These are phyloP conservation scores for Prunus mume DNA, from an alignment of 306 rosid genomes.

Conservation along the genomic window DNA sequence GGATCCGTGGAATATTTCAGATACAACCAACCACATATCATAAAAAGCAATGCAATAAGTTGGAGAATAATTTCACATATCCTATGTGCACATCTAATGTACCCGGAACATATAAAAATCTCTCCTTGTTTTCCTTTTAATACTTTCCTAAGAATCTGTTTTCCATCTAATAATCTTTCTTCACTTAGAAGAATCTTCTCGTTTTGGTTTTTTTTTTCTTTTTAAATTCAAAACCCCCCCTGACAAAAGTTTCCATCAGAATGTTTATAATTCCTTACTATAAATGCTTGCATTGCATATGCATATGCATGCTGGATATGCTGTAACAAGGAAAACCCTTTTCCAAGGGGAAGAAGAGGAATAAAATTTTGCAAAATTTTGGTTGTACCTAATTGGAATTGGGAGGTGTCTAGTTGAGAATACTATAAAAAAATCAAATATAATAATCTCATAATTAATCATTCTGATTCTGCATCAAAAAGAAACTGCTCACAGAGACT, in stretches of 20 bases:
- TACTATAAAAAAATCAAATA: not conserved
- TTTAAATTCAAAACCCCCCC: not conserved
- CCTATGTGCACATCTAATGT: no score
- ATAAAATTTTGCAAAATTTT: slow-evolving; percentile 1
- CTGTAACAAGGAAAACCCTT: slow-evolving; percentile 6
- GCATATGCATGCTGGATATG: slow-evolving; percentile 15
- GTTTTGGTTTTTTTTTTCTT: no score
- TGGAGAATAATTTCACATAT: no score
- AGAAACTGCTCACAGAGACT: not conserved
- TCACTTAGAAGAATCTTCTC: not conserved
- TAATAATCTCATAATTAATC: not conserved
- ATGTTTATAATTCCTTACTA: slow-evolving; percentile 11
- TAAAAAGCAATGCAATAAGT: no score
- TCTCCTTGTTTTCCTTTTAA: not conserved
- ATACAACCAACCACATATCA: no score
- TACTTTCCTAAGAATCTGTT: not conserved
- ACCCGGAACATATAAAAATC: no score
- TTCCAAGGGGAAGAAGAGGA: not conserved
- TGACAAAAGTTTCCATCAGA: slow-evolving; percentile 13
- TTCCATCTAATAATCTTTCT: not conserved
- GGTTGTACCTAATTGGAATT: slow-evolving; percentile 16
- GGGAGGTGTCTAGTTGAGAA: slow-evolving; percentile 1
- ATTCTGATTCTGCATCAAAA: not conserved
- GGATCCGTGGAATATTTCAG: no score
- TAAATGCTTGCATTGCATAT: slow-evolving; percentile 6